These are phyloP conservation scores for Mycena venus DNA, from an alignment of 768 basidiomycete species.

Conservation along the genomic window DNA sequence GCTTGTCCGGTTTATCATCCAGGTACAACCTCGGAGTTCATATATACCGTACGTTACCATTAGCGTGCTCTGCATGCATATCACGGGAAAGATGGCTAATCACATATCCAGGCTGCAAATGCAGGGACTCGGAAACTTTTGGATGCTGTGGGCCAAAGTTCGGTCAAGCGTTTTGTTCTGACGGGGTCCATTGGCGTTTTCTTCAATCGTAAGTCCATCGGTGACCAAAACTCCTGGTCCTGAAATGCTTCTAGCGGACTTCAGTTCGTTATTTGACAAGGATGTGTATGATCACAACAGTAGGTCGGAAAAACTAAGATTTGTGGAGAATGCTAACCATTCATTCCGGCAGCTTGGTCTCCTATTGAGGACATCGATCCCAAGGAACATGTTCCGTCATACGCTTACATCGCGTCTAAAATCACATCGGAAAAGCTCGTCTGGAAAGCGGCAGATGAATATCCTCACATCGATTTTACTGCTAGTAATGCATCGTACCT, in stretches of 20 bases:
- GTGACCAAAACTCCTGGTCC: not conserved
- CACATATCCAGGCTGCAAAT: slow-evolving; percentile 22
- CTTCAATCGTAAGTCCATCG: slow-evolving; percentile 21
- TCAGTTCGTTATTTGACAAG: not conserved
- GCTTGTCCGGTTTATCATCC: slow-evolving; percentile 23
- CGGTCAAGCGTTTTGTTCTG: slow-evolving; percentile 39
- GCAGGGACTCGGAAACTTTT: slow-evolving; percentile 43
- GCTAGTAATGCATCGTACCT: not conserved
- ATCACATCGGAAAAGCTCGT: slow-evolving; percentile 26
- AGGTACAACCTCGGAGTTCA: slow-evolving; percentile 1
- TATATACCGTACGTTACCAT: not conserved
- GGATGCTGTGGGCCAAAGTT: slow-evolving; percentile 35
- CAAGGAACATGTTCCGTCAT: slow-evolving; percentile 2
- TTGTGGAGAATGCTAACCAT: not conserved
- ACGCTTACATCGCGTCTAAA: slow-evolving; percentile 25
- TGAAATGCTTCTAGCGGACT: slow-evolving; percentile 4
- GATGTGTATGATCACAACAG: slow-evolving; percentile 12
- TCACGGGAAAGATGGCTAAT: not conserved
- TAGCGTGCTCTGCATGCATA: not conserved
- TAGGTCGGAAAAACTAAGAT: not conserved
- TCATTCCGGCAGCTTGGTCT: slow-evolving; percentile 4
- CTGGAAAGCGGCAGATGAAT: slow-evolving; percentile 29
- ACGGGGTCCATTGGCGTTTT: slow-evolving; percentile 37
- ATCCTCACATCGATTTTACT: slow-evolving; percentile 33
- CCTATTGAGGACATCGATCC: slow-evolving; percentile 26